Evolutionary conservation across 2,329 filamentous ascomycete species (phyloP).

Genomic region (Phyllosticta capitalensis): DNA sequence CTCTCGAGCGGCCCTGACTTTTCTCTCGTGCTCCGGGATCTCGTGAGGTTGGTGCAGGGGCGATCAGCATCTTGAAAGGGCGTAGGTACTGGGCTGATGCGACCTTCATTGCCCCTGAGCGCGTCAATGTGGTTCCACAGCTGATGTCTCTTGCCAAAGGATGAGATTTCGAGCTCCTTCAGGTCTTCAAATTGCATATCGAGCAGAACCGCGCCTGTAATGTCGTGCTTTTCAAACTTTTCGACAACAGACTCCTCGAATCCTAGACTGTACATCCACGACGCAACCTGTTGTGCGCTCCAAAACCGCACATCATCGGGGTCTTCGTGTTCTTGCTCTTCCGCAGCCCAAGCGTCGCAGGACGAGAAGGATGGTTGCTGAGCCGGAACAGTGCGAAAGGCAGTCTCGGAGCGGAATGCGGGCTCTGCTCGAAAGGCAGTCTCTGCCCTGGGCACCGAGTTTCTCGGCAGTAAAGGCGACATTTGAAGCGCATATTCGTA

Average conservation of each 20-base stretch:
- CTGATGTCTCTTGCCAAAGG: conserved; percentile 70
- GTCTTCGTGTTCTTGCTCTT: conserved; percentile 39
- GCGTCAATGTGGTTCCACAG: conserved; percentile 72
- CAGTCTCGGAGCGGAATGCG: conserved; percentile 2
- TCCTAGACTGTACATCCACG: conserved; percentile 78
- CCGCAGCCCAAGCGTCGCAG: conserved; percentile 2
- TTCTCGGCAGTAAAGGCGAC: conserved; percentile 64
- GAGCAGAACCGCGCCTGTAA: conserved; percentile 76
- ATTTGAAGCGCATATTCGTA: conserved; percentile 52
- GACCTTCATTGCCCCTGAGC: conserved; percentile 44
- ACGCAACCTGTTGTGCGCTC: conserved; percentile 67
- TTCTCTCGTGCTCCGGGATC: conserved; percentile 17
- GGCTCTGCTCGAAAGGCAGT: conserved; percentile 28
- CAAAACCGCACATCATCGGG: conserved; percentile 55
- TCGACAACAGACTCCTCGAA: conserved; percentile 70
- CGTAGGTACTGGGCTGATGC: conserved; percentile 34
- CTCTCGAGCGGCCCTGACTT: conserved; percentile 29
- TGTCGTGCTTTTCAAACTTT: conserved; percentile 85
- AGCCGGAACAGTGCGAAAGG: neutral
- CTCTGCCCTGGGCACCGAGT: conserved; percentile 35
- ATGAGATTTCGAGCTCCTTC: conserved; percentile 69
- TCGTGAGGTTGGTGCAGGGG: conserved; percentile 29
- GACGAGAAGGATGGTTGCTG: conserved; percentile 2
- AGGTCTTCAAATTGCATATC: conserved; percentile 88
- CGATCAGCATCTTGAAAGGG: conserved; percentile 40